These are phyloP conservation scores for Cercospora berteroae DNA, from an alignment of 2,329 filamentous ascomycete species.

Conservation along the genomic window DNA sequence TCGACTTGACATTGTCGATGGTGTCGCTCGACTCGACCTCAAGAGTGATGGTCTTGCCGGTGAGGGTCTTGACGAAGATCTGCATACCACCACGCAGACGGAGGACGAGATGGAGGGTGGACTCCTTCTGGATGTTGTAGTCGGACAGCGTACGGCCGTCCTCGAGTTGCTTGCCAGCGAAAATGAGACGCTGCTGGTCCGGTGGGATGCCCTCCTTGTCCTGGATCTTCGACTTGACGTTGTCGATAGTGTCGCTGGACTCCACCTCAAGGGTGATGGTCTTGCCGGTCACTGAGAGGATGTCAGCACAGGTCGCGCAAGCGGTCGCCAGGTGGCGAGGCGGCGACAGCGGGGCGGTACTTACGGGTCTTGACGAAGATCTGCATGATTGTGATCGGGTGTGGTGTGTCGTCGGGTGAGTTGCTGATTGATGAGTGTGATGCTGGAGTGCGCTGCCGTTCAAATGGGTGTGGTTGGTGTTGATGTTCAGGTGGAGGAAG, in stretches of 20 bases:
- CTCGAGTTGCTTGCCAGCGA: constrained; percentile 93
- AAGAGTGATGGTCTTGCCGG: constrained; percentile 99
- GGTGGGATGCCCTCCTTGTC: constrained; percentile 97
- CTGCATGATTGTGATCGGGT: constrained; percentile 63
- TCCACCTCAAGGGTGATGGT: constrained; percentile 68
- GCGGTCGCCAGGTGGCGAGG: constrained; percentile 18
- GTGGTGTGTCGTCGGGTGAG: constrained; percentile 20
- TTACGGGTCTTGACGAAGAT: constrained; percentile 97
- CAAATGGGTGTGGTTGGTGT: constrained; percentile 7
- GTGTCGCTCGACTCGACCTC: constrained; percentile 99
- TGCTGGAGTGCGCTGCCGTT: constrained; percentile 12
- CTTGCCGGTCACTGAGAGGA: constrained; percentile 59
- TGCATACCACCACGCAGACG: constrained; percentile 64
- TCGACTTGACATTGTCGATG: constrained; percentile 99
- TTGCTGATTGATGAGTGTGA: constrained; percentile 11
- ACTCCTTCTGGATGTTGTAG: constrained; percentile 86
- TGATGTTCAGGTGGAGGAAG: constrained; percentile 14
- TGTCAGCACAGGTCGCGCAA: constrained; percentile 37
- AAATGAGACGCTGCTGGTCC: constrained; percentile 94
- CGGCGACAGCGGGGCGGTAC: constrained; percentile 46
- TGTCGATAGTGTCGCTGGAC: constrained; percentile 85
- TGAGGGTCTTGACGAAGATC: constrained; percentile 99
- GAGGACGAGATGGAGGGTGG: constrained; percentile 64
- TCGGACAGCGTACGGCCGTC: constrained; percentile 87
- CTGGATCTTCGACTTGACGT: constrained; percentile 95